Conservation (phyloP, 495 filamentous ascomycete genomes). For the Xylaria intraflava region DNA sequence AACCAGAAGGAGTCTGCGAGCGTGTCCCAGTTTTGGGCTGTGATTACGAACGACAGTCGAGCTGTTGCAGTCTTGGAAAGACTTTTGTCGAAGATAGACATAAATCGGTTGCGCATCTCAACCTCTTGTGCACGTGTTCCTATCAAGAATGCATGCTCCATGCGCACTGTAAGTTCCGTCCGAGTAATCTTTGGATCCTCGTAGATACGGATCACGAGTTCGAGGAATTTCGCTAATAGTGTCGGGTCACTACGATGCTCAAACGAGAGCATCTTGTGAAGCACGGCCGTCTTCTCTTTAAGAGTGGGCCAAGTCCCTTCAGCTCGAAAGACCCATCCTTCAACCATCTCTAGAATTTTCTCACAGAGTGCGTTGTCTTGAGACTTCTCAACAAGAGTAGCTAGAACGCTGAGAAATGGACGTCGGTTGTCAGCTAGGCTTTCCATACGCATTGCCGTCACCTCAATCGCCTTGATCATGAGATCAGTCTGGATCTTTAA, state of each 20-base stretch:
- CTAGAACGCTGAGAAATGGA: conserved; percentile 89
- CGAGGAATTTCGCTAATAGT: conserved; percentile 83
- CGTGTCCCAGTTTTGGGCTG: conserved; percentile 96
- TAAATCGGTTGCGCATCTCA: conserved; percentile 93
- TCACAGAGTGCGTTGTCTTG: conserved; percentile 74
- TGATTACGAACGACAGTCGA: conserved; percentile 78
- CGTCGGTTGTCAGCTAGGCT: conserved; percentile 85
- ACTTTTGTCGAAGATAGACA: conserved; percentile 88
- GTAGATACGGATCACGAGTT: conserved; percentile 94
- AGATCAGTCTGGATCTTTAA: conserved; percentile 77
- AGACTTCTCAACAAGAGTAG: conserved; percentile 91
- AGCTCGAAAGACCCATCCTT: conserved; percentile 88
- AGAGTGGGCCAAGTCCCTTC: conserved; percentile 90
- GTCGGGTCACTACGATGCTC: conserved; percentile 75
- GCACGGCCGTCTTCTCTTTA: conserved; percentile 94
- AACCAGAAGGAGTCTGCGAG: conserved; percentile 94
- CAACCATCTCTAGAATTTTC: conserved; percentile 91
- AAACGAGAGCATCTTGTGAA: conserved; percentile 96
- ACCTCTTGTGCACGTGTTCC: conserved; percentile 91
- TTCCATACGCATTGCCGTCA: conserved; percentile 86
- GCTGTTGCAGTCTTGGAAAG: conserved; percentile 80
- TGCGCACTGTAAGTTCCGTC: conserved; percentile 88
- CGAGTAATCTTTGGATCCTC: conserved; percentile 92
- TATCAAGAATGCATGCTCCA: conserved; percentile 97
- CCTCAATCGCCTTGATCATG: conserved; percentile 89